A percentile compares a stretch with the other conserved stretches of the same genome.
These are phyloP conservation scores for Herpotrichia juniperi DNA, from an alignment of 2,329 filamentous ascomycete species.

Conservation along the genomic window DNA sequence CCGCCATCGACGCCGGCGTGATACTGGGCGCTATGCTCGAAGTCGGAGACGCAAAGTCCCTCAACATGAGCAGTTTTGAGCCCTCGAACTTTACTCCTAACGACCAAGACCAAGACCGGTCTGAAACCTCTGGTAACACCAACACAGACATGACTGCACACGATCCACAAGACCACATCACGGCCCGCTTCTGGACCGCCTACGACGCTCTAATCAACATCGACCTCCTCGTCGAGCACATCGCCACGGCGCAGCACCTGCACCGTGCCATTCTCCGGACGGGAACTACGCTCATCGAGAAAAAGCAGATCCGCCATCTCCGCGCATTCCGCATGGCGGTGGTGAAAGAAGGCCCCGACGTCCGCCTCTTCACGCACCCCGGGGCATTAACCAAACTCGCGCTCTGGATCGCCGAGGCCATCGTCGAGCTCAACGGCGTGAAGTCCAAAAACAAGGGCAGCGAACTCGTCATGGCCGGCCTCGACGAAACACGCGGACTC, in stretches of 20 bases:
- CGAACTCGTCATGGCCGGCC: slow-evolving; percentile 85
- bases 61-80: slow-evolving; percentile 39
- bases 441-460: slow-evolving; percentile 75
- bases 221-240: slow-evolving; percentile 73
- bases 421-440: slow-evolving; percentile 80
- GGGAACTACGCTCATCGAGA: slow-evolving; percentile 87
- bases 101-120: slow-evolving; percentile 27
- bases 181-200: slow-evolving; percentile 63
- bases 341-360: slow-evolving; percentile 92
- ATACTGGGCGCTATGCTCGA: slow-evolving; percentile 91
- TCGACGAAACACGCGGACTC: slow-evolving; percentile 85
- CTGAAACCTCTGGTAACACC: slow-evolving; percentile 26
- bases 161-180: slow-evolving; percentile 52
- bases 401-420: slow-evolving; percentile 91
- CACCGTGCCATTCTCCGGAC: slow-evolving; percentile 93
- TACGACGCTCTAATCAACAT: slow-evolving; percentile 64
- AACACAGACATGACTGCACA: slow-evolving; percentile 25
- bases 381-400: slow-evolving; percentile 92
- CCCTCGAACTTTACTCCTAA: slow-evolving; percentile 36
- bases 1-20: slow-evolving; percentile 91
- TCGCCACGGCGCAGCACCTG: slow-evolving; percentile 85
- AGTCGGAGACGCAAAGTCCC: slow-evolving; percentile 69
- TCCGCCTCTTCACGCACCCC: slow-evolving; percentile 89
- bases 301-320: slow-evolving; percentile 91
- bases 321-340: slow-evolving; percentile 94